phyloP scores from a whole-genome alignment of 306 rosid species.

The Alnus glutinosa region DNA sequence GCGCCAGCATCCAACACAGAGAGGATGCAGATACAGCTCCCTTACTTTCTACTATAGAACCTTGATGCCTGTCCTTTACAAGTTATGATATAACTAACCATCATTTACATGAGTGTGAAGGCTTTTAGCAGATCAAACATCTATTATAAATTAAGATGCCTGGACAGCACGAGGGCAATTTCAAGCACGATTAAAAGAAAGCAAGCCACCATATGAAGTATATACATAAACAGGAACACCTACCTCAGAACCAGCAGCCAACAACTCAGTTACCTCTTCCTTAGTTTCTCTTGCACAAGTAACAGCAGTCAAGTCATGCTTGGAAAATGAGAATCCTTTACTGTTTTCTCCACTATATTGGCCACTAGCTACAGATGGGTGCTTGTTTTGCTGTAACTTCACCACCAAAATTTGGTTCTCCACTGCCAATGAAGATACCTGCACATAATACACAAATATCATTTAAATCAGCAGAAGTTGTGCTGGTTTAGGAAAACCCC shows the following conservation, averaged over 20 bases:
- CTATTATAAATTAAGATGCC: background rate
- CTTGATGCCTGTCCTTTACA: background rate
- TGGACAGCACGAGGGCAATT: background rate
- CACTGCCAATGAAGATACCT: slow-evolving; percentile 67
- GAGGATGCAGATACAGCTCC: background rate
- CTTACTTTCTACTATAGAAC: background rate
- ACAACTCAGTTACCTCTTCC: slow-evolving; percentile 44
- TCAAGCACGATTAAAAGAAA: background rate
- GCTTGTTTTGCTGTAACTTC: slow-evolving; percentile 59
- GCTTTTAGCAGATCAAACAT: background rate
- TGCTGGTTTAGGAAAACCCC: background rate
- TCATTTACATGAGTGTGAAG: background rate
- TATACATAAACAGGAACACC: slow-evolving; percentile 13
- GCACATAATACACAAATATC: slow-evolving; percentile 40
- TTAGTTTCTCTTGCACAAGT: slow-evolving; percentile 34
- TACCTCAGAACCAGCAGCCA: slow-evolving; percentile 51
- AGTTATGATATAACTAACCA: background rate
- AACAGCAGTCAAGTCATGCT: slow-evolving; percentile 30
- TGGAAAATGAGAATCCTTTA: slow-evolving; percentile 26
- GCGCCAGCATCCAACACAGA: too few relatives aligned
- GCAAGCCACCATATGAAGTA: background rate
- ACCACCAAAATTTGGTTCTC: slow-evolving; percentile 65
- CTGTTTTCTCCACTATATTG: slow-evolving; percentile 22
- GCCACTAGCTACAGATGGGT: slow-evolving; percentile 27
- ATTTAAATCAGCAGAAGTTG: slow-evolving; percentile 24